Evolutionary conservation across 192 early-diverging fungal genomes (phyloP).

Genomic region (Geranomyces variabilis): DNA sequence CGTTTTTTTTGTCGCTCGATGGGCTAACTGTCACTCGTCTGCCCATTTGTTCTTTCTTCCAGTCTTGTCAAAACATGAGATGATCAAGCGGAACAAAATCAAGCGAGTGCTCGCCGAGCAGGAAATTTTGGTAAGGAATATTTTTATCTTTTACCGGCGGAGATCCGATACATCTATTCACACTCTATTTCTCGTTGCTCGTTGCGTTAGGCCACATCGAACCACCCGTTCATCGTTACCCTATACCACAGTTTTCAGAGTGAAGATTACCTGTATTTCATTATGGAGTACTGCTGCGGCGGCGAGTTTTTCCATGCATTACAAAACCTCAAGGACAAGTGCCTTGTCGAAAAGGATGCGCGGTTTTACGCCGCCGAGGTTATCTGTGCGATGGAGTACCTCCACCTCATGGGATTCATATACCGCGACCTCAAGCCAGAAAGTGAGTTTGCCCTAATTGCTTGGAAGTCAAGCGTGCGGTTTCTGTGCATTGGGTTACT

Average conservation of each 20-base stretch:
- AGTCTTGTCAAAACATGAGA: conserved; percentile 90
- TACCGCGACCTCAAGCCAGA: conserved; percentile 99
- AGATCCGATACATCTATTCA: neutral
- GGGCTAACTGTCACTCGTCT: too few relatives aligned
- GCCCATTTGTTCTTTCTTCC: conserved; percentile 7
- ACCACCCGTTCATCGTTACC: conserved; percentile 91
- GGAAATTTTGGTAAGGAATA: conserved; percentile 79
- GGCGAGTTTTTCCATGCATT: conserved; percentile 89
- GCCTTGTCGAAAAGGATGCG: conserved; percentile 85
- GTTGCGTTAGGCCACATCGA: conserved; percentile 70
- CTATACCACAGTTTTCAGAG: conserved; percentile 90
- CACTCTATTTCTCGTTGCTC: conserved; percentile 9
- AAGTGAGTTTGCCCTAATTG: conserved; percentile 65
- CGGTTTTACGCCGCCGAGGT: conserved; percentile 98
- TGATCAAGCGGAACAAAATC: conserved; percentile 98
- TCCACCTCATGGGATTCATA: conserved; percentile 95
- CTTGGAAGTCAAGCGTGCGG: too few relatives aligned
- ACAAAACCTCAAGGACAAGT: conserved; percentile 86
- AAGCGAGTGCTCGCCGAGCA: conserved; percentile 97
- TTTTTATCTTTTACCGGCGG: too few relatives aligned
- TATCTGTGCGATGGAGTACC: conserved; percentile 89
- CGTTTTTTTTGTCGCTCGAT: neutral
- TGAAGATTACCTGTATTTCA: conserved; percentile 82
- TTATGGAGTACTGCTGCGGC: conserved; percentile 87
- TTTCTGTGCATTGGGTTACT: too few relatives aligned